Base-by-base conservation (phyloP, 352 stramenopile genomes). In the Globisporangium cylindrosporum region DNA sequence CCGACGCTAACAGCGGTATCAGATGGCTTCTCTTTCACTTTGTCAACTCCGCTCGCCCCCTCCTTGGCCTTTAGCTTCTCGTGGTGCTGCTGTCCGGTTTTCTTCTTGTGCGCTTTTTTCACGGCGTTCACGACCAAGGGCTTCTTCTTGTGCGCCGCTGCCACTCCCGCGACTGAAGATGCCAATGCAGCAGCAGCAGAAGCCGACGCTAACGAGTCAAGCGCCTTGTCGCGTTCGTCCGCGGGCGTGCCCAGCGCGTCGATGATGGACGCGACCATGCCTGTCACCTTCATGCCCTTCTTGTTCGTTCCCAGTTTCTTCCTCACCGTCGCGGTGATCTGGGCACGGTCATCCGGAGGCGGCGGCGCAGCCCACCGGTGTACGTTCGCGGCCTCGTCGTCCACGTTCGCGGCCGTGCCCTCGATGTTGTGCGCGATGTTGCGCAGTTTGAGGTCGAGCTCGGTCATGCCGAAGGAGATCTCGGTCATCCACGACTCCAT, bases 401-500 rank as follows among this genome's bases (percentile, higher is more conserved):
- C 85, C n/a, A 89, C 83, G 32, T 87, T 86, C 5, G 81, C 80
- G 4, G 79, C 72, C 14, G 80, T 89, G n/a, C 85, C 85, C 59
- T 93, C 85, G 41, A 92, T 93, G 65, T 92, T 93, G 66, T 93
- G 85, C 9, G 85, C 85, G 29, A 93, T 93, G 46, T 90, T 93
- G 25, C 84, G 75, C 41, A 93, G 71, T 64, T 91, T 86, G 22
- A 85, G 72, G 70, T 93, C 85, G 27, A 93, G 66, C 62, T 93
- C 85, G 2, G 79, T 88, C 78, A 93, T 90, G 2, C 85, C 83
- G 22, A 82, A 90, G 66, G 79, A 88, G 53, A 93, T 84, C 18
- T 90, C 82, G 7, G 80, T 90, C 32, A 93, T 68, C 83, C 83
- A 93, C 25, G 73, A 70, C 70, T 93, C 85, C 64, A 93, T 77